A percentile compares a stretch with the other conserved stretches of the same genome.
Evolutionary conservation across 1,284 basidiomycete genomes (phyloP).

Genomic region (Phenoliferia sp.): DNA sequence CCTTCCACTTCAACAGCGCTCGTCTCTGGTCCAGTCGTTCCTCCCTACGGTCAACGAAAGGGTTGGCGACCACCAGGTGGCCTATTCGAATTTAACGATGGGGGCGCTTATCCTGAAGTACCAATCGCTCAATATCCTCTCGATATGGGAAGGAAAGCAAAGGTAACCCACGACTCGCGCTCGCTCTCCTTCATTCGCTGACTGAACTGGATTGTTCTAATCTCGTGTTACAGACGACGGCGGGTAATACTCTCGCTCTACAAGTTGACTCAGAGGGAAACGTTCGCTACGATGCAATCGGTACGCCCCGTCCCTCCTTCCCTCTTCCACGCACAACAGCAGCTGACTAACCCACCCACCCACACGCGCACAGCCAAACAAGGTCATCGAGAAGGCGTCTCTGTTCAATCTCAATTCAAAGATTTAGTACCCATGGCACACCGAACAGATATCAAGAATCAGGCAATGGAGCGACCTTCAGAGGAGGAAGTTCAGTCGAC

Average conservation of each 20-base stretch:
- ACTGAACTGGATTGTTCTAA: neutral
- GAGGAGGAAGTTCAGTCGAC: conserved; percentile 84
- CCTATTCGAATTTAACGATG: conserved; percentile 80
- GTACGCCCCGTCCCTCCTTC: conserved; percentile 9
- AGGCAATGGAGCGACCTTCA: conserved; percentile 84
- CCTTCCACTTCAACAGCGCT: neutral
- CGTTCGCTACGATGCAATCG: conserved; percentile 72
- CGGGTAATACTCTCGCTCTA: conserved; percentile 88
- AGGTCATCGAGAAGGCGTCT: conserved; percentile 78
- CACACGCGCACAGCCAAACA: conserved; percentile 60
- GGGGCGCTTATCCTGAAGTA: conserved; percentile 94
- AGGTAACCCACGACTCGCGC: conserved; percentile 55
- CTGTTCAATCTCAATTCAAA: conserved; percentile 91
- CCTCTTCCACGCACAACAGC: neutral
- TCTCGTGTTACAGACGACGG: conserved; percentile 58
- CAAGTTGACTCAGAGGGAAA: conserved; percentile 96
- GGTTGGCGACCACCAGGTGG: conserved; percentile 77
- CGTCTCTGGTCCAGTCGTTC: conserved; percentile 50
- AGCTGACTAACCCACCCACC: neutral
- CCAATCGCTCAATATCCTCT: conserved; percentile 95
- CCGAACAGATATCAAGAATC: conserved; percentile 80
- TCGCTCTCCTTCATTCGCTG: neutral
- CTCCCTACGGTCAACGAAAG: conserved; percentile 75
- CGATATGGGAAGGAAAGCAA: conserved; percentile 84
- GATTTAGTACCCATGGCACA: conserved; percentile 90